Base-by-base conservation (phyloP, 108 stramenopile genomes). In the Mediolabrus comicus region DNA sequence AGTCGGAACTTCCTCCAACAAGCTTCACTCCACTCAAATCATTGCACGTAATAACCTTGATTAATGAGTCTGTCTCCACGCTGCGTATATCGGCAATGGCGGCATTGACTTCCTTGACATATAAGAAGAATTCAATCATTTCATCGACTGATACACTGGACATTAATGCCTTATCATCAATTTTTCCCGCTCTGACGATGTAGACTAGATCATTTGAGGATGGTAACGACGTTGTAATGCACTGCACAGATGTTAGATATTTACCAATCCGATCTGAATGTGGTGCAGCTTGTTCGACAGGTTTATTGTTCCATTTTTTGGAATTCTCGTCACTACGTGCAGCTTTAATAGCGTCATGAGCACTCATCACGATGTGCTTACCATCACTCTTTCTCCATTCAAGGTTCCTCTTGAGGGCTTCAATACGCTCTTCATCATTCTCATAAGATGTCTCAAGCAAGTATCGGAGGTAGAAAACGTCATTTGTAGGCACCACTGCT, bases 111-210 rank as follows among this genome's bases (percentile, higher is more conserved):
- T 92, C 94, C 67, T 91, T 90, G 26, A 73, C 69, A 65, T 91
- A 95, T 12, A 95, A 57, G 56, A 95, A 95, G 68, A 90, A 95
- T 3, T 90, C 84, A 3, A 79, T 63, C 75, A 95, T 75, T 39
- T 87, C 59, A 1, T 84, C 78, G 3, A 89, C 80, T 2, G 79
- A 54, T 39, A 86, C 78, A 10, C 38, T 38, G 8, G 65, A 59
- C 94, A 95, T 95, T n/a, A 95, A 55, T 2, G 63, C 73, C 6
- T 33, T 62, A 62, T 92, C 94, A 62, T 95, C 87, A 59, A 95
- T 95, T 17, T 71, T 74, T 3, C 89, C 90, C 7, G 94, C 94
- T n/a, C 91, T 89, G 49, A 95, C 86, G 59, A 86, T 87, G 56
- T 90, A 92, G 13, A 91, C 63, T 54, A 95, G 74, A 65, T 92